Evolutionary conservation across 176 grass and related monocot genomes (phyloP), one percentile per base, ranked within the genome.

Genomic region (Raddia distichophylla): DNA sequence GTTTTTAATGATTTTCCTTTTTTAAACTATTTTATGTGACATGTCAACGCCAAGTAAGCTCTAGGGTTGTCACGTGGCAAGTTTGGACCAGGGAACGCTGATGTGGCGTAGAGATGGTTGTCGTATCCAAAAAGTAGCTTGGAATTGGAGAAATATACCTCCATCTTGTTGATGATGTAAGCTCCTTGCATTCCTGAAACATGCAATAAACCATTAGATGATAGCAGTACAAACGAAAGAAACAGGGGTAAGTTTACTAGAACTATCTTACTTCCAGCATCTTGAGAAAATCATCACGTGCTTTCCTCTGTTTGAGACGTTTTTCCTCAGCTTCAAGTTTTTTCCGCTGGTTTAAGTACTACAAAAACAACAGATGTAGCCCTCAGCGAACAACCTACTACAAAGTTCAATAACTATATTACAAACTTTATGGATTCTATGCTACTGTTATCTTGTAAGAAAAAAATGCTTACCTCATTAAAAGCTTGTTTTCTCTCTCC

Each of bases 401-500:
- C 35, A 47, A 45, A 74, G 35, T 43, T 2, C 19, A 33, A 67
- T 22, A 46, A 62, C 34, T 65, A 79, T 45, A 51, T 5, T 75
- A 76, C 56, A 59, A 50, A 66, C 51, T 37, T 54, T 1, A 51
- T 71, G 1, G 12, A 78, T 58, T 81, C 50, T 27, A 45, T 35
- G 35, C 52, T 34, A 62, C 18, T 72, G n/a, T 27, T 73, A 60
- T 79, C 53, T 73, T 68, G 62, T 51, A 67, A 55, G 59, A 90
- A 54, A 60, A 66, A 68, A 82, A 53, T 27, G 43, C 45, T 61
- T 63, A 99, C 96, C 96, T 99, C 96, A 78, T 95, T 99, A 75
- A 99, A 95, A 90, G 93, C 93, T 84, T 99, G 96, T 71, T 99
- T 99, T 84, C 93, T 93, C 83, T 99, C 96, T 82, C 96, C 96